These are phyloP conservation scores for Leishmania tropica DNA, from an alignment of 208 protist genomes.

Conservation along the genomic window DNA sequence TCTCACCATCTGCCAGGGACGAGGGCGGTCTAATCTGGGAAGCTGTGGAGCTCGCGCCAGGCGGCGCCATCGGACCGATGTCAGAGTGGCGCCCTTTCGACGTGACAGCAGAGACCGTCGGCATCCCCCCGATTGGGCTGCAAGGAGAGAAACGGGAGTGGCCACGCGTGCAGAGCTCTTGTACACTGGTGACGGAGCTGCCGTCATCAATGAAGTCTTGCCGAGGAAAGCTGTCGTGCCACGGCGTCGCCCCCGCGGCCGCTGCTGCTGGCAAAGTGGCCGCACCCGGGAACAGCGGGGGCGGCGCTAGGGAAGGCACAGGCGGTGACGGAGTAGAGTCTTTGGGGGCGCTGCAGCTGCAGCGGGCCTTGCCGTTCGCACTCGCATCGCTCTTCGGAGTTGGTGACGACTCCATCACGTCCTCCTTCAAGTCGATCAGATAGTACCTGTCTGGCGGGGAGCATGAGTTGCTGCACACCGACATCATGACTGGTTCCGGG, in stretches of 20 bases:
- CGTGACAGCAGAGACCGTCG: not conserved
- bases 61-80: not conserved
- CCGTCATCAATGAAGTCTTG: not conserved
- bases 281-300: not conserved
- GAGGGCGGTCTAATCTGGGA: not conserved
- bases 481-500: slow-evolving; percentile 10
- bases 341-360: too few species aligned
- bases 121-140: slow-evolving; percentile 5
- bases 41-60: not conserved
- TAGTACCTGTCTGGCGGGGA: not conserved
- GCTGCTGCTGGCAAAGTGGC: not conserved
- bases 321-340: not conserved
- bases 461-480: not conserved
- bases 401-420: slow-evolving; percentile 5
- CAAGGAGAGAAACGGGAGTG: slow-evolving; percentile 5
- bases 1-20: not conserved
- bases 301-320: not conserved
- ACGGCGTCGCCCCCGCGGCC: not conserved
- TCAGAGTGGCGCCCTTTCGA: not conserved
- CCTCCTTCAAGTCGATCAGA: slow-evolving; percentile 2
- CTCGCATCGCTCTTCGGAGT: slow-evolving; percentile 11
- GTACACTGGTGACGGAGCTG: slow-evolving; percentile 7
- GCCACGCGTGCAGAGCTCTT: slow-evolving; percentile 9
- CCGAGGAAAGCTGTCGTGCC: not conserved
- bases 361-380: not conserved